phyloP scores from a whole-genome alignment of 305 asterid species.

The Fraxinus baroniana region DNA sequence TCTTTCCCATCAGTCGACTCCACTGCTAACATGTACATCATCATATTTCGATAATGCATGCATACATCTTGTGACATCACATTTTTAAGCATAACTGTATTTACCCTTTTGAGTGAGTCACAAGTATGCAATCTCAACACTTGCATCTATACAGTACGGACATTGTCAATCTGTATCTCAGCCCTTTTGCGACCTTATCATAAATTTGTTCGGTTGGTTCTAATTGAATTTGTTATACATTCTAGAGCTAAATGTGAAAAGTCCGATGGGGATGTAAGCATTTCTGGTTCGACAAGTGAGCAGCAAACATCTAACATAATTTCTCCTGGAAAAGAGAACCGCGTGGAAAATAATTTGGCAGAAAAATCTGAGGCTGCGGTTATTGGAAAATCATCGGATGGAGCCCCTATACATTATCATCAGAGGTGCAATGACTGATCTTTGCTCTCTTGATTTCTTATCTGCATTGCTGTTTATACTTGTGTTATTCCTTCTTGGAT shows the following conservation, averaged over 20 bases:
- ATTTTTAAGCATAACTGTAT: conserved; percentile 1
- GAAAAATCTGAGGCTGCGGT: conserved; percentile 44
- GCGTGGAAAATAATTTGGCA: conserved; percentile 39
- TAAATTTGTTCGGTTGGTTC: conserved; percentile 7
- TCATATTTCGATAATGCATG: conserved; percentile 20
- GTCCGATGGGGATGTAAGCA: conserved; percentile 54
- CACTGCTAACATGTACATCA: conserved; percentile 45
- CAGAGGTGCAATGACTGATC: conserved; percentile 43
- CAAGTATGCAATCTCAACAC: neutral
- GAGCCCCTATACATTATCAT: conserved; percentile 31
- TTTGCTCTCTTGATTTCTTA: conserved; percentile 18
- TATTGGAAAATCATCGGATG: conserved; percentile 50
- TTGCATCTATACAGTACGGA: neutral
- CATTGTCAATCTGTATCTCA: neutral
- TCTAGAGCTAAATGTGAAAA: conserved; percentile 57
- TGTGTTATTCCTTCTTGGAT: neutral
- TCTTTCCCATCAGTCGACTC: conserved; percentile 47
- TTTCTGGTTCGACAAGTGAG: conserved; percentile 41
- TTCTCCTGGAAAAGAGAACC: conserved; percentile 40
- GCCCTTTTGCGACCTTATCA: neutral
- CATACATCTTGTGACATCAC: neutral
- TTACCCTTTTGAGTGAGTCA: neutral
- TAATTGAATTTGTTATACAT: conserved; percentile 15
- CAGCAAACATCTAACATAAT: conserved; percentile 32
- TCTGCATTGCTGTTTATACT: neutral